phyloP scores from a whole-genome alignment of 139 green algal genomes.

The Chlamydomonas sphaeroides region DNA sequence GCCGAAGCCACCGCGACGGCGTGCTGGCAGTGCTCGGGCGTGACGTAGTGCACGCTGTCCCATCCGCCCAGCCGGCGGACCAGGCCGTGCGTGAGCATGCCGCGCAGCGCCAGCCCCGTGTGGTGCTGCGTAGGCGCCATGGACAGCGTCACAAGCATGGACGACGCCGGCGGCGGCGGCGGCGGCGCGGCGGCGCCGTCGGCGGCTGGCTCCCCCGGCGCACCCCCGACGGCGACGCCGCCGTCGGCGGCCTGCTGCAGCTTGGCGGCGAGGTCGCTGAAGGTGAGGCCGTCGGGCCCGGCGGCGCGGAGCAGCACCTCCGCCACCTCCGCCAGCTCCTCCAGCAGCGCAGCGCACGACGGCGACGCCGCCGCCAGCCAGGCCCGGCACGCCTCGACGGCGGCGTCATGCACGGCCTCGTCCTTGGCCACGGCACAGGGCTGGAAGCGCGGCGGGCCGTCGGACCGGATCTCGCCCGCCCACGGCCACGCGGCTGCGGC shows the following conservation, averaged over 20 bases:
- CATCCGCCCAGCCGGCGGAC: conserved; percentile 25
- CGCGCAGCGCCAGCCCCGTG: background rate
- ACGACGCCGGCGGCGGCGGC: background rate
- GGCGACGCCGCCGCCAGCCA: background rate
- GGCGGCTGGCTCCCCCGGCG: background rate
- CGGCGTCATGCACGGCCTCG: background rate
- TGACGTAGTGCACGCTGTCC: background rate
- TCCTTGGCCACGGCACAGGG: background rate
- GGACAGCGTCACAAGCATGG: background rate
- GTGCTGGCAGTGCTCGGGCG: background rate
- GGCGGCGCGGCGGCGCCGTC: background rate
- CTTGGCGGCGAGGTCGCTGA: background rate
- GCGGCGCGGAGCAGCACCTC: conserved; percentile 11
- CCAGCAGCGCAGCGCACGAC: background rate
- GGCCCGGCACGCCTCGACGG: background rate
- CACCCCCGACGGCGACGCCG: background rate
- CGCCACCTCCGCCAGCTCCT: conserved; percentile 1
- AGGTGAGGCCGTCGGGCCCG: background rate
- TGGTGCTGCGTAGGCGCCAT: background rate
- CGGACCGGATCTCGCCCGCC: background rate
- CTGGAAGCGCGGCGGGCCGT: background rate
- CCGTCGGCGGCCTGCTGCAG: background rate
- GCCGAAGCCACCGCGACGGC: background rate
- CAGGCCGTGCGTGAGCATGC: conserved; percentile 18
- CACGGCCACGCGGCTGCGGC: background rate